Base-by-base conservation (phyloP, 495 filamentous ascomycete species). In the Penicillium bialowiezense region DNA sequence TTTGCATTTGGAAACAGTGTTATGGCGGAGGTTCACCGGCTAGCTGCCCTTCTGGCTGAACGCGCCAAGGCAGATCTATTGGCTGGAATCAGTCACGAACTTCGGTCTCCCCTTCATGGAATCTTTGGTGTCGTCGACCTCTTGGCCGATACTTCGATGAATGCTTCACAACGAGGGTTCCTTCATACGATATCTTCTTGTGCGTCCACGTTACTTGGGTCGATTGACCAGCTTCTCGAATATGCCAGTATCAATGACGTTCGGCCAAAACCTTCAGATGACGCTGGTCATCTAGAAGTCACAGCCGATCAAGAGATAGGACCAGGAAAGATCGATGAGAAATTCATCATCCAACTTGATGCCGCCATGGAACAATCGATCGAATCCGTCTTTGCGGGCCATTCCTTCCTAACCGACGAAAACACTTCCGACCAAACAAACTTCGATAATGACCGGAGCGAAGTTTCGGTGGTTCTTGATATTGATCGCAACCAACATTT, bases 41-140 rank as follows among this genome's bases (percentile, higher is more conserved):
- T 85, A 15, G 69, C 70, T 44, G 63, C 66, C 7, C 60, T 64
- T 14, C 55, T 47, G 37, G 70, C 73, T 21, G 73, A 78, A 40
- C 65, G 61, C 26, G 73, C 73, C 34, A 87, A 87, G 55, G 71
- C 75, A 6, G 80, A 83, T 41, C 79, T 87, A 49, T 78, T 88
- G 29, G 79, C 80, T 1, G 82, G 78, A 18, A 77, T 88, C 18
- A 83, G 78, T 14, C 85, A 88, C 55, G 85, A 88, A 52, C 68
- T 87, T 26, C 70, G 85, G 3, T 81, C 75, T 0, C 85, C 85
- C 4, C 62, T 88, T 8, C 81, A 86, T 50, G 82, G 82, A 2
- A 80, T 85, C 29, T 59, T 85, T 0, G 78, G 76, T 0, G 77
- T 71, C 45, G 69, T 73, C 7, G 83, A 87, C 55, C 72, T 88